A percentile compares a stretch with the other conserved stretches of the same genome.
Evolutionary conservation across 768 basidiomycete genomes (phyloP).

Genomic region (Leccinum sublutescens): DNA sequence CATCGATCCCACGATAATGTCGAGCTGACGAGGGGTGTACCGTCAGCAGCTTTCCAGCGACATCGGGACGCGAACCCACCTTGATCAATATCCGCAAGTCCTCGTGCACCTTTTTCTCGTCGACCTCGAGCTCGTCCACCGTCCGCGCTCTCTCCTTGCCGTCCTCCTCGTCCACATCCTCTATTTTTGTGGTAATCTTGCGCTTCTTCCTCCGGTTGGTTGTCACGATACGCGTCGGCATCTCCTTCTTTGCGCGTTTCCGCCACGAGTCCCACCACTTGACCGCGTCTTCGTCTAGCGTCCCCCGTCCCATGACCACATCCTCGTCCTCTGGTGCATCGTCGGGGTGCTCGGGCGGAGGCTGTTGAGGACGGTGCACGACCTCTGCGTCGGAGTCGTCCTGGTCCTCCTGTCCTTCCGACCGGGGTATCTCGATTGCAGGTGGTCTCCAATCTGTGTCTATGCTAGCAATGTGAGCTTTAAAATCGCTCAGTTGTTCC

Average conservation of each 20-base stretch:
- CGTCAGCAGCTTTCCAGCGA: slow-evolving; percentile 6
- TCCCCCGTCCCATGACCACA: slow-evolving; percentile 35
- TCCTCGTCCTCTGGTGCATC: slow-evolving; percentile 24
- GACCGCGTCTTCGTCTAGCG: slow-evolving; percentile 46
- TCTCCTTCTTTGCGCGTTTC: slow-evolving; percentile 42
- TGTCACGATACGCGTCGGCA: slow-evolving; percentile 25
- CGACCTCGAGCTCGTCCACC: slow-evolving; percentile 62
- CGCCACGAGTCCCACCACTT: slow-evolving; percentile 77
- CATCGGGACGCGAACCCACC: slow-evolving; percentile 45
- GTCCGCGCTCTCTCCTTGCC: slow-evolving; percentile 47
- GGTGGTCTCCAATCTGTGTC: slow-evolving; percentile 42
- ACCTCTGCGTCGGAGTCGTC: slow-evolving; percentile 31
- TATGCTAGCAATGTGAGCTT: slow-evolving; percentile 59
- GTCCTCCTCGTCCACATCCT: slow-evolving; percentile 21
- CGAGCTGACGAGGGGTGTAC: slow-evolving; percentile 55
- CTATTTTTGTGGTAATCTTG: slow-evolving; percentile 36
- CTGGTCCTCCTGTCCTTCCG: slow-evolving; percentile 30
- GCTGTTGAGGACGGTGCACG: slow-evolving; percentile 13
- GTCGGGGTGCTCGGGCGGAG: slow-evolving; percentile 20
- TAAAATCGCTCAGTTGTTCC: slow-evolving; percentile 82
- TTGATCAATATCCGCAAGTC: slow-evolving; percentile 93
- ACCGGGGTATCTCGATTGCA: slow-evolving; percentile 21
- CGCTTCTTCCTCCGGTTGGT: slow-evolving; percentile 42
- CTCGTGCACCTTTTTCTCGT: slow-evolving; percentile 66
- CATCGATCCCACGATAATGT: slow-evolving; percentile 90